phyloP scores from a whole-genome alignment of 208 protist species.

The Leishmania aethiopica region DNA sequence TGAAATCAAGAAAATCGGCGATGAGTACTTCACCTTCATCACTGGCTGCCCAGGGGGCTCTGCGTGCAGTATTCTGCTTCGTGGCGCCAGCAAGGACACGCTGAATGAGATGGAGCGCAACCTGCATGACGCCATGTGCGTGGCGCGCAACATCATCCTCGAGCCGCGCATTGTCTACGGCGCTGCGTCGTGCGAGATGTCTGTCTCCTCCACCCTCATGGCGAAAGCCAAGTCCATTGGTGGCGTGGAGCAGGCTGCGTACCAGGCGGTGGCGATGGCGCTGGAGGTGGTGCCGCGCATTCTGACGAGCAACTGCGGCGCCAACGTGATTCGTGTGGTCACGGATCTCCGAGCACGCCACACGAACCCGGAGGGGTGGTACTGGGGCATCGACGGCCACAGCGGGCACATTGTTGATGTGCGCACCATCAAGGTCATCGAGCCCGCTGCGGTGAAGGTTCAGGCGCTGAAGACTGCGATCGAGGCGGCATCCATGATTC shows the following conservation, averaged over 20 bases:
- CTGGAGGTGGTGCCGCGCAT: conserved; percentile 98
- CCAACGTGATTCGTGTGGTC: conserved; percentile 97
- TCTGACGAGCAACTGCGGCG: conserved; percentile 99
- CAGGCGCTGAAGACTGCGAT: conserved; percentile 99
- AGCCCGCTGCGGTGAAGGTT: conserved; percentile 98
- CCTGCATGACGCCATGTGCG: conserved; percentile 99
- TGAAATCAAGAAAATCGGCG: conserved; percentile 99
- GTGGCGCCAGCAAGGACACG: conserved; percentile 99
- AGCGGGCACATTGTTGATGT: conserved; percentile 97
- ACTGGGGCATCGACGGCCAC: conserved; percentile 98
- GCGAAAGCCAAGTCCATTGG: conserved; percentile 95
- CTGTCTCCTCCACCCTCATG: conserved; percentile 92
- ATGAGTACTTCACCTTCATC: conserved; percentile 99
- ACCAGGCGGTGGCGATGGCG: conserved; percentile 95
- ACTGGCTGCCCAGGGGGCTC: conserved; percentile 98
- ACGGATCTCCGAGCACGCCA: conserved; percentile 98
- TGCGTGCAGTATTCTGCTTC: conserved; percentile 99
- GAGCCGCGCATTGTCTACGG: conserved; percentile 98
- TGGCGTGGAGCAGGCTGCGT: conserved; percentile 97
- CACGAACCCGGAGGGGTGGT: conserved; percentile 78
- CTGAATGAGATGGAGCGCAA: conserved; percentile 99
- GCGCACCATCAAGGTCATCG: conserved; percentile 96
- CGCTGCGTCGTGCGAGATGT: conserved; percentile 99
- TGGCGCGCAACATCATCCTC: conserved; percentile 98
- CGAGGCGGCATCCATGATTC: conserved; percentile 98